Base-by-base conservation (phyloP, 2,329 filamentous ascomycete genomes). In the Epichloe uncinata region DNA sequence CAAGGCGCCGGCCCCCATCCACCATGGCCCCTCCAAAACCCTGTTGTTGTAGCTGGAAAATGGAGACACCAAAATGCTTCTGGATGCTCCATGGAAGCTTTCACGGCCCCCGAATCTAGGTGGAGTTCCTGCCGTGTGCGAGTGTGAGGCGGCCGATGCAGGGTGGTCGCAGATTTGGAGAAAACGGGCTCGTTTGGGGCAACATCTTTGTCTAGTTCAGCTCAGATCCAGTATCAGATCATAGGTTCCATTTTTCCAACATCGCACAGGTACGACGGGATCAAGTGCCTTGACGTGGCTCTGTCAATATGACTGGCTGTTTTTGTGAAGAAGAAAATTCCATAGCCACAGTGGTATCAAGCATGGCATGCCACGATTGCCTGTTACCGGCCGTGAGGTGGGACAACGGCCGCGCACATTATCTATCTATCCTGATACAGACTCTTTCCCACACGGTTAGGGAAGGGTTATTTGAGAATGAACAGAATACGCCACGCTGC, bases 11-110 rank as follows among this genome's bases (percentile, higher is more conserved):
- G 50, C 45, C 52, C 50, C 50, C 48, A 47, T 51, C 20, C 35
- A 43, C 41, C 45, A 47, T 43, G 37, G 54, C 48, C 53, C 52
- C 53, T 51, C 52, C 48, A 50, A 26, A 34, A 50, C 49, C 45
- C 49, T 40, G 48, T 48, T 47, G 52, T 50, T 51, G 45, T 48
- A 53, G 49, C 38, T 41, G 35, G 45, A n/a, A 22, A 41, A 53
- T 52, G 52, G 50, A 44, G 52, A 55, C 50, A 54, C 51, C 54
- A 54, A n/a, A 55, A 52, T 46, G 53, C 53, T 58, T 58, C 57
- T 52, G 55, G 48, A 38, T 44, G 45, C 44, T 41, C 50, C 53
- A 52, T 56, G 53, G 57, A 58, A 58, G 57, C 52, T 56, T 56
- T 57, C 52, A 51, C 51, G 52, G 53, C 50, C 52, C 48, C 48